These are phyloP conservation scores for Xylaria telfairii DNA, from an alignment of 495 filamentous ascomycete genomes.

Conservation along the genomic window DNA sequence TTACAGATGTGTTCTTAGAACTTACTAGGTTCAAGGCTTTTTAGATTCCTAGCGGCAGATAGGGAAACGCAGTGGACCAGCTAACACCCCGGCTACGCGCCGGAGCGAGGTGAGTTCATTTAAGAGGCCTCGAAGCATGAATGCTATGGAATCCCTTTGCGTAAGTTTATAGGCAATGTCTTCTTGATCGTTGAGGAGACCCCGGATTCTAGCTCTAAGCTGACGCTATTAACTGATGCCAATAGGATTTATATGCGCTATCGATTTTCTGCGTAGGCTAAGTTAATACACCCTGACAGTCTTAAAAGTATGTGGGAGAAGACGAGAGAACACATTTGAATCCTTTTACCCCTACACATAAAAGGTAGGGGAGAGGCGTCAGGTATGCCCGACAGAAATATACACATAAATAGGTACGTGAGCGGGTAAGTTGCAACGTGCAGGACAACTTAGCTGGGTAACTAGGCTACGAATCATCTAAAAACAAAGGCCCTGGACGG, in stretches of 20 bases:
- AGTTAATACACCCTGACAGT: background rate
- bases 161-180: background rate
- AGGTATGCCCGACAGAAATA: no score
- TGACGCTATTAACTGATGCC: background rate
- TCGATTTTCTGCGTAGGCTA: background rate
- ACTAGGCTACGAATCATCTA: no score
- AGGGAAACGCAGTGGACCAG: background rate
- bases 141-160: no score
- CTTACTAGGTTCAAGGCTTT: background rate
- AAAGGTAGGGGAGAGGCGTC: no score
- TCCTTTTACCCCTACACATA: background rate
- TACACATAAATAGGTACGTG: background rate
- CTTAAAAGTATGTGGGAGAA: background rate
- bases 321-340: background rate
- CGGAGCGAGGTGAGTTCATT: background rate
- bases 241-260: background rate
- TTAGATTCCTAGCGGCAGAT: background rate
- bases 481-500: no score
- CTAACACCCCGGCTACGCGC: background rate
- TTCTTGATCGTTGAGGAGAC: background rate
- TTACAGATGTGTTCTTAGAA: background rate
- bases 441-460: no score
- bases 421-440: background rate
- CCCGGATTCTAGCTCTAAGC: background rate
- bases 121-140: no score